These are phyloP conservation scores for Artemisia argyi DNA, from an alignment of 129 eudicot species.

Conservation along the genomic window DNA sequence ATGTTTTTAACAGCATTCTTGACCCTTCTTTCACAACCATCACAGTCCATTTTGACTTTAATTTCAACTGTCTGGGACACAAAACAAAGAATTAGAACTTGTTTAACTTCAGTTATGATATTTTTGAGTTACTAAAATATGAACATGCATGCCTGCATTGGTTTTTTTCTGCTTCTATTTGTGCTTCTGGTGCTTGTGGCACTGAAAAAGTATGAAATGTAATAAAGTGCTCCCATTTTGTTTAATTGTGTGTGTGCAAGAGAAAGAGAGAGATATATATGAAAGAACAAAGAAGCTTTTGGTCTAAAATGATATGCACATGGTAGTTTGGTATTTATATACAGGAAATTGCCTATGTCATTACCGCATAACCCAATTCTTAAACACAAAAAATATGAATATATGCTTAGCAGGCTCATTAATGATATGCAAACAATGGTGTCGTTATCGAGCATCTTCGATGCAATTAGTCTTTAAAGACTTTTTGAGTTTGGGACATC, in stretches of 20 bases:
- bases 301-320: conserved; percentile 27
- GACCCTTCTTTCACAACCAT: conserved; percentile 95
- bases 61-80: conserved; percentile 82
- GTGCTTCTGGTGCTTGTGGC: conserved; percentile 62
- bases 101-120: no score
- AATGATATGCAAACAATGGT: no score
- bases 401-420: no score
- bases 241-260: neutral
- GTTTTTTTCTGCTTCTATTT: conserved; percentile 51
- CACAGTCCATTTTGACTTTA: conserved; percentile 95
- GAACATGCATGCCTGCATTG: conserved; percentile 72
- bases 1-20: conserved; percentile 76
- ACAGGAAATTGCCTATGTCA: conserved; percentile 3
- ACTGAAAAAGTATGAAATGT: conserved; percentile 74
- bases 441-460: no score
- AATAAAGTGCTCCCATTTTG: conserved; percentile 88
- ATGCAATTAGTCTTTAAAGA: no score
- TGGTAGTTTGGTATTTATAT: conserved; percentile 34
- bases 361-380: neutral
- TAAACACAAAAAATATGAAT: no score
- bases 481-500: no score
- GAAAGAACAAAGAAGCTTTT: conserved; percentile 14
- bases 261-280: conserved; percentile 14
- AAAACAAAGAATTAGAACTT: conserved; percentile 9
- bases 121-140: neutral